Conservation (phyloP, 768 basidiomycete genomes). For the Termitomyces sp. region DNA sequence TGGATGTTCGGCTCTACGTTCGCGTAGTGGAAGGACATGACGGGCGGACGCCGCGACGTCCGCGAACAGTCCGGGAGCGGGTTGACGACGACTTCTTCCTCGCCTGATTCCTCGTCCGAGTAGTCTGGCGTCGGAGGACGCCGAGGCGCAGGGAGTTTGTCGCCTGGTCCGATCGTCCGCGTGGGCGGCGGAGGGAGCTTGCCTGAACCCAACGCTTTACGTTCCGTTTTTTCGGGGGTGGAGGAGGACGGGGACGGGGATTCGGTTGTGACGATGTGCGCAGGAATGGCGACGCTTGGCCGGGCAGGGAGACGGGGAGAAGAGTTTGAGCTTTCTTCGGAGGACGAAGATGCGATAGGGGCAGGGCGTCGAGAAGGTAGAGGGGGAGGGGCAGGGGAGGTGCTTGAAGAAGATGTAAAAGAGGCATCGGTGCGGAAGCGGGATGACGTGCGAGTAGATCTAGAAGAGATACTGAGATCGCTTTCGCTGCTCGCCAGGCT, state of each 20-base stretch:
- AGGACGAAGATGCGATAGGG: constrained; percentile 5
- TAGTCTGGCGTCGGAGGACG: constrained; percentile 35
- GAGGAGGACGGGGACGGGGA: constrained; percentile 7
- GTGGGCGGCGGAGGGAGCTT: constrained; percentile 71
- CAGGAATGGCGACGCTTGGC: constrained; percentile 16
- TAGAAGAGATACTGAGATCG: constrained; percentile 19
- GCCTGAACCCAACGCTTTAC: constrained; percentile 32
- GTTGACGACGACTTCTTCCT: constrained; percentile 57
- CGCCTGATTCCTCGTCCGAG: constrained; percentile 50
- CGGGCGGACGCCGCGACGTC: constrained; percentile 54
- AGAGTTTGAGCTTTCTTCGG: constrained; percentile 21
- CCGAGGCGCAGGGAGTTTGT: constrained; percentile 63
- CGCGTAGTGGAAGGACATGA: constrained; percentile 34
- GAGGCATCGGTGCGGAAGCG: constrained; percentile 22
- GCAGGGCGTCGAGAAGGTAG: constrained; percentile 39
- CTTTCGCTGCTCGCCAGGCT: constrained; percentile 36
- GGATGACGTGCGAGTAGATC: constrained; percentile 29
- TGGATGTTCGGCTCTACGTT: constrained; percentile 46
- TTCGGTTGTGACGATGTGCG: constrained; percentile 8
- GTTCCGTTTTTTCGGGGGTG: constrained; percentile 22
- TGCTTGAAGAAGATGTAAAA: constrained; percentile 15
- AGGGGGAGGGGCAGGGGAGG: constrained; percentile 33
- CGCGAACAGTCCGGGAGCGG: constrained; percentile 63
- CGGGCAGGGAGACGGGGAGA: constrained; percentile 24
- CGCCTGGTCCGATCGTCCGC: constrained; percentile 63